These are phyloP conservation scores for Powellomyces hirtus DNA, from an alignment of 192 early-diverging fungal species.

Conservation along the genomic window DNA sequence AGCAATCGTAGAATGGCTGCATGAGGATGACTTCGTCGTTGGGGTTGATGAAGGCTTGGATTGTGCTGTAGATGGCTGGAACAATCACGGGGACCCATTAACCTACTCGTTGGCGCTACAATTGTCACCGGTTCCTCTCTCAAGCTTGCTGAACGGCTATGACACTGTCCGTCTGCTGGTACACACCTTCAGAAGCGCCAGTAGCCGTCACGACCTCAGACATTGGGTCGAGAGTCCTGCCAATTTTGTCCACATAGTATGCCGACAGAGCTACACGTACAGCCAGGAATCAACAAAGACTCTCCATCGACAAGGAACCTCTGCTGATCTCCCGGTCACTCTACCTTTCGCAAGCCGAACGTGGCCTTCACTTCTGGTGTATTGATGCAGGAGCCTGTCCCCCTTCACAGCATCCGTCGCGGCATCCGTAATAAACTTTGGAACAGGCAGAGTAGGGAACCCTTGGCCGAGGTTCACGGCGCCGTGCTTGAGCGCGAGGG, in stretches of 20 bases:
- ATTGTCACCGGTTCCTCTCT: too few relatives aligned
- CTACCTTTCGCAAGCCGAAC: slow-evolving; percentile 39
- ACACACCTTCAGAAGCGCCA: slow-evolving; percentile 79
- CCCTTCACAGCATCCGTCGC: slow-evolving; percentile 65
- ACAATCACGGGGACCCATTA: too few relatives aligned
- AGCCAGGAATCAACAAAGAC: too few relatives aligned
- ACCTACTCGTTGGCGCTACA: too few relatives aligned
- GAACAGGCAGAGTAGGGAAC: slow-evolving; percentile 71
- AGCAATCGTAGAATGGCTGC: slow-evolving; percentile 96
- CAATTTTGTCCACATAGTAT: slow-evolving; percentile 72
- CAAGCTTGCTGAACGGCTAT: too few relatives aligned
- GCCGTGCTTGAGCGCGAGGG: slow-evolving; percentile 72
- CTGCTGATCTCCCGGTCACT: not conserved
- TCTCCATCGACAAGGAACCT: too few relatives aligned
- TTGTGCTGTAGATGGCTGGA: slow-evolving; percentile 73
- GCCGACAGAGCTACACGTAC: slow-evolving; percentile 59
- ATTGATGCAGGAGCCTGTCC: slow-evolving; percentile 75
- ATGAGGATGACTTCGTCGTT: slow-evolving; percentile 88
- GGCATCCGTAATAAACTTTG: slow-evolving; percentile 78
- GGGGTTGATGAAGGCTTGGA: slow-evolving; percentile 67
- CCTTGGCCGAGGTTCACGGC: slow-evolving; percentile 93
- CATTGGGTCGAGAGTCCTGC: slow-evolving; percentile 67
- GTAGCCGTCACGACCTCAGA: slow-evolving; percentile 86
- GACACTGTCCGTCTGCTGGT: too few relatives aligned
- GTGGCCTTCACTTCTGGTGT: slow-evolving; percentile 66